These are phyloP conservation scores for Cytospora paraplurivora DNA, from an alignment of 2,329 filamentous ascomycete genomes.

Conservation along the genomic window DNA sequence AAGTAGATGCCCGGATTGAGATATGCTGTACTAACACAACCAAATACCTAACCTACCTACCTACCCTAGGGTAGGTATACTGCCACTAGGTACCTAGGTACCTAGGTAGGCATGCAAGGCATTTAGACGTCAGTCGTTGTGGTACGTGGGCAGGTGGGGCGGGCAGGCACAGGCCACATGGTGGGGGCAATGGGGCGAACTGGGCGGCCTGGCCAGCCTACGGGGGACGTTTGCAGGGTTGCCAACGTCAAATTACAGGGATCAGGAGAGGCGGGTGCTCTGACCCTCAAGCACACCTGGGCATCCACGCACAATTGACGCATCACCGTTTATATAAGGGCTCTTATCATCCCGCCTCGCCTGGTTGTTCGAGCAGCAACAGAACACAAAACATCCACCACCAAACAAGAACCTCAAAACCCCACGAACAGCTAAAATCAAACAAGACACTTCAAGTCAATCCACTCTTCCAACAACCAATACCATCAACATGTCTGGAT, in stretches of 20 bases:
- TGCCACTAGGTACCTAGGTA: no score
- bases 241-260: constrained; percentile 10
- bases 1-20: not conserved
- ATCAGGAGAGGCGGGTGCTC: not conserved
- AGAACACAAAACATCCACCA: not conserved
- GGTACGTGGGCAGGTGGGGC: no score
- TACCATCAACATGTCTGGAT: constrained; percentile 25
- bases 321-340: constrained; percentile 18
- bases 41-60: no score
- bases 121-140: no score
- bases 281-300: not conserved
- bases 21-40: not conserved
- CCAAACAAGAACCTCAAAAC: not conserved
- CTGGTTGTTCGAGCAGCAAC: not conserved
- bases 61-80: no score
- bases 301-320: constrained; percentile 21
- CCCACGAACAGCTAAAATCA: no score
- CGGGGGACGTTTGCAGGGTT: not conserved
- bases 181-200: no score
- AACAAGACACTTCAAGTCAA: not conserved
- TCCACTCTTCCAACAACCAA: constrained; percentile 1
- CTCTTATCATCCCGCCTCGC: not conserved
- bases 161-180: no score
- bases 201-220: not conserved
- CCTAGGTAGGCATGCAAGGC: no score